Percentiles rank a stretch among this genome's conserved stretches.
These are phyloP conservation scores for Botryotinia calthae DNA, from an alignment of 2,329 filamentous ascomycete genomes.

Conservation along the genomic window DNA sequence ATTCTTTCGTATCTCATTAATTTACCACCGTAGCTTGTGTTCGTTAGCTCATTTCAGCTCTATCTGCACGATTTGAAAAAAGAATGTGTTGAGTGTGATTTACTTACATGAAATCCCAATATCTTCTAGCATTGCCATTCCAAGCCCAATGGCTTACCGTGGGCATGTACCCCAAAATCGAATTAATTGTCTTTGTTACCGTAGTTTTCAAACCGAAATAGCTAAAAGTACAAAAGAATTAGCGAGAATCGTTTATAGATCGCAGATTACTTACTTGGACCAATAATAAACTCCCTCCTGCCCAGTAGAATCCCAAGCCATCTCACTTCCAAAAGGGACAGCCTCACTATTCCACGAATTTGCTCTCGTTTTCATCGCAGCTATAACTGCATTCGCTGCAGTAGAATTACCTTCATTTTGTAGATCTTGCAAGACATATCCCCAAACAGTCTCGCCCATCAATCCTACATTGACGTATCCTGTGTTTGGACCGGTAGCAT, in stretches of 20 bases:
- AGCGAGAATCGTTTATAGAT: neutral
- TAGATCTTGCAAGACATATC: conserved; percentile 51
- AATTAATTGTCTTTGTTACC: conserved; percentile 51
- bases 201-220: conserved; percentile 51
- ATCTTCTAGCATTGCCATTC: conserved; percentile 58
- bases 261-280: conserved; percentile 38
- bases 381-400: conserved; percentile 44
- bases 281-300: conserved; percentile 62
- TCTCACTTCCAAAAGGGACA: conserved; percentile 58
- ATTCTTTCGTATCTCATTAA: conserved; percentile 46
- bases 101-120: conserved; percentile 43
- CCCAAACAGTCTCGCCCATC: conserved; percentile 60
- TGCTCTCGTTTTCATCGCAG: conserved; percentile 50
- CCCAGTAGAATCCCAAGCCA: conserved; percentile 61
- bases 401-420: conserved; percentile 45
- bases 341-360: conserved; percentile 49
- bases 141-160: conserved; percentile 60
- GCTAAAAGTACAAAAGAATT: neutral
- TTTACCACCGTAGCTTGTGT: conserved; percentile 34
- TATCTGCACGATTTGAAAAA: neutral
- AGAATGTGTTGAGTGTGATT: neutral
- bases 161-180: conserved; percentile 55
- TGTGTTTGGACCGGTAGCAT: conserved; percentile 42
- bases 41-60: neutral
- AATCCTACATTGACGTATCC: conserved; percentile 49